Percentiles rank a stretch among this genome's conserved stretches.
Conservation (phyloP, 352 stramenopile genomes). For the Peronospora tabacina region DNA sequence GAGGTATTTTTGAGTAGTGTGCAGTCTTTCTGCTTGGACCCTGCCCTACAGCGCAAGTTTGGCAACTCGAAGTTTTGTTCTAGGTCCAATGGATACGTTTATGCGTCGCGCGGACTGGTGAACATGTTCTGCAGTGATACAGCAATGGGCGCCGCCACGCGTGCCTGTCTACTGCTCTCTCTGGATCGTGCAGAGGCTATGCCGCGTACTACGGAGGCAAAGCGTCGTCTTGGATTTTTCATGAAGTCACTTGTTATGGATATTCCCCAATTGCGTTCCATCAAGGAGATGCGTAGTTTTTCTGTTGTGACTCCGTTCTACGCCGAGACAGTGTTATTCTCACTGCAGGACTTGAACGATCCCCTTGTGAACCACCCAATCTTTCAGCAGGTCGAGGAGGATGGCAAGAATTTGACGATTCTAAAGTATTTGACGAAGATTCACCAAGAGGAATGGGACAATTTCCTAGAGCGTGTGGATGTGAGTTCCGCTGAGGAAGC, state of each 20-base stretch:
- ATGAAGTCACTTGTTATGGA: constrained; percentile 86
- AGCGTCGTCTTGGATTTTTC: constrained; percentile 77
- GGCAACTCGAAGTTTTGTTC: constrained; percentile 70
- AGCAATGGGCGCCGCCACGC: constrained; percentile 63
- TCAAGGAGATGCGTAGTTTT: constrained; percentile 83
- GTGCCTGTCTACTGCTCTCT: constrained; percentile 56
- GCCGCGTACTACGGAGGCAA: constrained; percentile 49
- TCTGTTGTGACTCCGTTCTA: constrained; percentile 83
- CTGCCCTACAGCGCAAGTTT: constrained; percentile 60
- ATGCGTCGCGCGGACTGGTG: constrained; percentile 51
- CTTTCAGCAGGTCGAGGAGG: constrained; percentile 76
- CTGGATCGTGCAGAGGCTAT: constrained; percentile 62
- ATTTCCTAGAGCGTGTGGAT: constrained; percentile 78
- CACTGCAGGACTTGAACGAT: constrained; percentile 71
- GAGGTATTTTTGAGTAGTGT: constrained; percentile 61
- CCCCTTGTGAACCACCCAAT: constrained; percentile 79
- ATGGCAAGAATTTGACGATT: constrained; percentile 80
- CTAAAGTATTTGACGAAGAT: constrained; percentile 83
- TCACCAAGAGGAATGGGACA: constrained; percentile 79
- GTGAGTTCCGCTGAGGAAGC: constrained; percentile 65
- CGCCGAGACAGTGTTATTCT: constrained; percentile 74
- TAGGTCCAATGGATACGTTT: constrained; percentile 58
- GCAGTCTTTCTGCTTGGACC: constrained; percentile 62
- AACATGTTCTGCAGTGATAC: constrained; percentile 69
- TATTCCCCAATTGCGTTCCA: constrained; percentile 67